Percentiles rank a stretch among this genome's conserved stretches.
Evolutionary conservation across 2,329 filamentous ascomycete species (phyloP).

Genomic region (Pleochaeta shiraiana): DNA sequence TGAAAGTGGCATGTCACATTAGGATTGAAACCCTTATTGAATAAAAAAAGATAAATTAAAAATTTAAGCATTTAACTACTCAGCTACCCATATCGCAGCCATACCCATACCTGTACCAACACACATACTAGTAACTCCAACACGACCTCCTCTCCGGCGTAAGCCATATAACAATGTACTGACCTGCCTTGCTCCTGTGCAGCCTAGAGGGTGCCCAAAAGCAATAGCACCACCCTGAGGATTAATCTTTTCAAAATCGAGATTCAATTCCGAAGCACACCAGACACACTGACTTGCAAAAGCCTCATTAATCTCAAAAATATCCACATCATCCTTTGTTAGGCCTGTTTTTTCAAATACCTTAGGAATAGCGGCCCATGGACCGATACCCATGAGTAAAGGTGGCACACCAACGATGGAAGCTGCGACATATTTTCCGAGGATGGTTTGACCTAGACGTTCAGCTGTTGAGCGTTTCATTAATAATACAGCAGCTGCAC

Average conservation of each 20-base stretch:
- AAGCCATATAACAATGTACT: conserved; percentile 83
- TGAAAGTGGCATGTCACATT: too few species aligned
- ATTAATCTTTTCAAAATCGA: conserved; percentile 78
- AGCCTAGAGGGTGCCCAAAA: conserved; percentile 86
- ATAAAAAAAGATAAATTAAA: too few species aligned
- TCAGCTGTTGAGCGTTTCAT: conserved; percentile 91
- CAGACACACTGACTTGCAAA: conserved; percentile 91
- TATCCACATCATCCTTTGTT: conserved; percentile 74
- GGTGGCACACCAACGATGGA: conserved; percentile 77
- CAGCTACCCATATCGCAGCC: conserved; percentile 89
- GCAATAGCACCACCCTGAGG: conserved; percentile 94
- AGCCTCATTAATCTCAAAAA: conserved; percentile 98
- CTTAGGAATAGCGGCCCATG: conserved; percentile 88
- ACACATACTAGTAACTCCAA: conserved; percentile 93
- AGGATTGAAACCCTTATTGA: too few species aligned
- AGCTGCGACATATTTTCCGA: conserved; percentile 81
- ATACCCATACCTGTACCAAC: conserved; percentile 95
- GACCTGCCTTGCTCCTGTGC: conserved; percentile 84
- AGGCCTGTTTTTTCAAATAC: conserved; percentile 77
- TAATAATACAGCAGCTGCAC: conserved; percentile 80
- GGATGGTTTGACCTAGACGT: conserved; percentile 64
- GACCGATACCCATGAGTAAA: conserved; percentile 87
- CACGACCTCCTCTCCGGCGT: conserved; percentile 58
- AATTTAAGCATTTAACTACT: conserved; percentile 28
- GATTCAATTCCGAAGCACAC: conserved; percentile 71